Percentiles rank a stretch among this genome's conserved stretches.
Evolutionary conservation across 129 eudicot species (phyloP).

Genomic region (Tanacetum coccineum): DNA sequence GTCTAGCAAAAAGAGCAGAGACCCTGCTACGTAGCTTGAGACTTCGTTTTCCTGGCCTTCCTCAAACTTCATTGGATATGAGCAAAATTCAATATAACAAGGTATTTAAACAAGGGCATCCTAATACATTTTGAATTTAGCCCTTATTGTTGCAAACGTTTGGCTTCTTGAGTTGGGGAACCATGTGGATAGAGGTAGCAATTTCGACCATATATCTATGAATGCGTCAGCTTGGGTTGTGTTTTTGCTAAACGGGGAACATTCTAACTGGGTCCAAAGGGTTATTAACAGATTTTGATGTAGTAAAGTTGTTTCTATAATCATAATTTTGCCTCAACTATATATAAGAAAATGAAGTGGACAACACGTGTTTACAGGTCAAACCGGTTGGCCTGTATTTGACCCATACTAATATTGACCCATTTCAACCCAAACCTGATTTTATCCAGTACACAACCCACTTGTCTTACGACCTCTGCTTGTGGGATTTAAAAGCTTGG

Average conservation of each 20-base stretch:
- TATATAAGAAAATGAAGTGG: background rate
- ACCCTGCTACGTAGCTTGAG: constrained; percentile 62
- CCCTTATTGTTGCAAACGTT: background rate
- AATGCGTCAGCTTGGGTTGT: background rate
- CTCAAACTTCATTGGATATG: constrained; percentile 95
- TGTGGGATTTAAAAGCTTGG: no score
- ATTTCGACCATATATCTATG: background rate
- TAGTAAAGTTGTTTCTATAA: background rate
- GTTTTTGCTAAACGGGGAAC: background rate
- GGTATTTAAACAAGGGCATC: constrained; percentile 34
- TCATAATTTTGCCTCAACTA: background rate
- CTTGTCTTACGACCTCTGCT: background rate
- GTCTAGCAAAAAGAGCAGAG: constrained; percentile 74
- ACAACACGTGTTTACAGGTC: background rate
- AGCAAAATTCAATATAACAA: constrained; percentile 90
- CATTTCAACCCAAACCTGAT: background rate
- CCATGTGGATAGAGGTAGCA: background rate
- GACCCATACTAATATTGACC: background rate
- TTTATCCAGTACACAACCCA: background rate
- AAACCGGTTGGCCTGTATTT: background rate
- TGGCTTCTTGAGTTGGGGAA: background rate
- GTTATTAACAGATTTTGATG: background rate
- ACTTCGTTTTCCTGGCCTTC: constrained; percentile 80
- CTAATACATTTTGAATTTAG: constrained; percentile 3
- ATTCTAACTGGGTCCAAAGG: background rate